Conservation (phyloP, 129 eudicot genomes). For the Erigeron canadensis region DNA sequence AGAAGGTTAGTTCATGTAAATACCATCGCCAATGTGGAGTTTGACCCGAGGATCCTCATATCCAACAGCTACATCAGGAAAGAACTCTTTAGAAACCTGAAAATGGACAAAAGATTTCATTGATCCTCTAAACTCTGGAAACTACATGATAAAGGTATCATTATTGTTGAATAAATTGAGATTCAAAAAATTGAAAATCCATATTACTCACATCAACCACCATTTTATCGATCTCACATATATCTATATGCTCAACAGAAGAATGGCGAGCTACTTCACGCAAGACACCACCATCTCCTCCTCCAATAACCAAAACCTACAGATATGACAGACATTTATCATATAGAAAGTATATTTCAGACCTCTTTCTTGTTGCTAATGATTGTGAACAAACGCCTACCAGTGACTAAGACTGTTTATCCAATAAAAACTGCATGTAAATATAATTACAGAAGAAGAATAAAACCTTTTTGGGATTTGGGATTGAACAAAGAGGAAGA, state of each 20-base stretch:
- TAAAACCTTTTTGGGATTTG: slow-evolving; percentile 82
- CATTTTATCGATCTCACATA: too few relatives aligned
- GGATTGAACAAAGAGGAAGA: slow-evolving; percentile 90
- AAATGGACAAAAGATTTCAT: neutral
- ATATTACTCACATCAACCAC: slow-evolving; percentile 76
- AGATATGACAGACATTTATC: neutral
- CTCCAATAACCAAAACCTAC: slow-evolving; percentile 93
- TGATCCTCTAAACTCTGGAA: neutral
- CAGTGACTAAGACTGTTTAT: neutral
- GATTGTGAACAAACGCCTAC: slow-evolving; percentile 1
- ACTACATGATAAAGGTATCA: neutral
- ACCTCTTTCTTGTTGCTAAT: neutral
- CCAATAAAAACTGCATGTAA: slow-evolving; percentile 10
- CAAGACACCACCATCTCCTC: slow-evolving; percentile 96
- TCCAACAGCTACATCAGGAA: slow-evolving; percentile 84
- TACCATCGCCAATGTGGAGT: slow-evolving; percentile 90
- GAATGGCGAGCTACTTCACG: slow-evolving; percentile 94
- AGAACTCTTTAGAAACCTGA: slow-evolving; percentile 82
- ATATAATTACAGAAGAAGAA: neutral
- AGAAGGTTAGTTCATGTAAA: neutral
- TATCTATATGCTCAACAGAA: slow-evolving; percentile 88
- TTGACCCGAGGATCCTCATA: slow-evolving; percentile 85
- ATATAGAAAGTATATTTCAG: neutral
- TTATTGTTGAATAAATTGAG: neutral
- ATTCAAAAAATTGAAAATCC: neutral